Base-by-base conservation (phyloP, 148 eudicot species). In the Spergularia bocconei region DNA sequence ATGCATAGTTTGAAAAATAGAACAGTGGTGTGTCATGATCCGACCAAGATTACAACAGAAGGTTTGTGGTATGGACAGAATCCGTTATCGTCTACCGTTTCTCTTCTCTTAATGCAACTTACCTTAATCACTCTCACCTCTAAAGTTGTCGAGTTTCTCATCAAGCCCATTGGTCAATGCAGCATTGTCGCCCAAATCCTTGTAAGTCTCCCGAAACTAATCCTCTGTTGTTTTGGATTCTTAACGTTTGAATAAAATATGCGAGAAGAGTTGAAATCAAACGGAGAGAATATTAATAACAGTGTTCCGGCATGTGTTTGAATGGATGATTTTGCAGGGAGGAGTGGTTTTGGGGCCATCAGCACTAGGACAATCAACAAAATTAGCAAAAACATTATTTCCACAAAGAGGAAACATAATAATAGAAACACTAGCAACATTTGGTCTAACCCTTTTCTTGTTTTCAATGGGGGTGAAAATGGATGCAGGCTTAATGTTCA, bases 331-430 rank as follows among this genome's bases (percentile, higher is more conserved):
- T 38, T 23, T 82, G 53, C 84, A 91, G 96, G 88, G 87, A 15
- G 96, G 96, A 13, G 57, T 91, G n/a, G 19, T 87, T 15, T 64
- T 86, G 58, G 96, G 96, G 14, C 93, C 92, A 63, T 87, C 96
- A 67, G 58, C 78, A 10, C 78, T 91, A 20, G 90, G 89, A 4
- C 15, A 78, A 67, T 59, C 11, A 17, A 23, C 76, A 51, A 10
- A 60, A 17, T 10, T 86, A 50, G 78, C 85, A 53, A 1, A 47
- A 0, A 11, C 1, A 7, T 44, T 91, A 52, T 88, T 91, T 50
- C 96, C 96, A 5, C 25, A 33, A n/a, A 82, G 86, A 79, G 82
- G 96, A 59, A 29, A 38, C 5, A 13, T 83, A 13, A 69, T 75
- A 6, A 63, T 89, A 7, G 93, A 91, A 75, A 91, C 93, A 25